Evolutionary conservation across 352 stramenopile genomes (phyloP), one percentile per base, ranked within the genome.

Genomic region (Phytopythium boreale): DNA sequence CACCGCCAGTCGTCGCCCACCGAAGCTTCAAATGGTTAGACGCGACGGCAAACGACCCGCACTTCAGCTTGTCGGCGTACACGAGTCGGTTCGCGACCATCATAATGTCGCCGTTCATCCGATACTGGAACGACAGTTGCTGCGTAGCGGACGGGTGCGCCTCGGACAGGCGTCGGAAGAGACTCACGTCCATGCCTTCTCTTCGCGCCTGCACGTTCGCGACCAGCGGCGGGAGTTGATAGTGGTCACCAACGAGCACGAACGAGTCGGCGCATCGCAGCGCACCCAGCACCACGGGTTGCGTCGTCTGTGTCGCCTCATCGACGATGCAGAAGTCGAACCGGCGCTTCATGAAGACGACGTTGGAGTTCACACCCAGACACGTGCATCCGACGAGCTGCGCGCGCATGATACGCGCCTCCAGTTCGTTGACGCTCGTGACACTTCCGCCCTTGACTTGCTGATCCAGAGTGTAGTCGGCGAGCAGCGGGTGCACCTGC

Each of bases 251-350:
- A 11, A 99, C 97, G 0, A 99, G 80, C 29, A 99, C 88, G 82
- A 99, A 99, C 10, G 75, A 92, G 66, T 98, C 86, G 2, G 96
- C 96, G 50, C 83, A 89, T 55, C 93, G 85, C 6, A 99, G 68
- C n/a, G 96, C 89, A 6, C 96, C 95, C 11, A 99, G 60, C 34
- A 97, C 80, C 15, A 97, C 90, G 22, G 97, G 97, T 74, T 99
- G 91, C 12, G 89, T 98, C n/a, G 98, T 98, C 82, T 99, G 98
- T 36, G 96, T 97, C 6, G 97, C 97, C 76, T 99, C 98, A 56
- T 99, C 98, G 2, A 99, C 94, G 61, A 99, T 98, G 50, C 97
- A 98, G 63, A 98, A 96, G 75, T 99, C 98, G 68, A 99, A 99
- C 20, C 93, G 69, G 49, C 96, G 85, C 64, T 90, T 87, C 12